Evolutionary conservation across 2,329 filamentous ascomycete genomes (phyloP), one percentile per base, ranked within the genome.

Genomic region (Fonsecaea pedrosoi): DNA sequence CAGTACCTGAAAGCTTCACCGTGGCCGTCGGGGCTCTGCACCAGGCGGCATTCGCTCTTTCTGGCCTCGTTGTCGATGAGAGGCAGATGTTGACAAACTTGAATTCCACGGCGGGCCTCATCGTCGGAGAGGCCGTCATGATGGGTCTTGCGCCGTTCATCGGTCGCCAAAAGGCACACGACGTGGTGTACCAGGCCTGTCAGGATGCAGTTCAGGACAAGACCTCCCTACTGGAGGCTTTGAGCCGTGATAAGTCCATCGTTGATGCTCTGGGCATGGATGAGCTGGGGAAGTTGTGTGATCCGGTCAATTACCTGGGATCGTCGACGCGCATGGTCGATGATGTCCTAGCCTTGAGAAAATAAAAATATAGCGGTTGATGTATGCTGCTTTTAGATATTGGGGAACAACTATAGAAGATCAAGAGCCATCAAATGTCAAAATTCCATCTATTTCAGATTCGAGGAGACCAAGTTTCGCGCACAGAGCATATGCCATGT

Each of bases 81-180:
- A 77, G 80, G 59, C 75, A 79, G 15, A 86, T 87, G 84, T 70
- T 80, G 62, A 72, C 75, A 0, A 87, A 87, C 67, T 76, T 87
- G 1, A 77, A 80, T 56, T 84, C 81, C 0, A 86, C 84, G 0
- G 77, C 77, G 45, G 85, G 85, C 0, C 74, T 87, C 34, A 87
- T 87, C 69, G 85, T 86, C 10, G 84, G 80, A 0, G 85, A 87
- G 75, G 84, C 85, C 1, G 83, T 87, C 18, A 87, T 87, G 85
- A 86, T 87, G 85, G 82, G 80, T 1, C 76, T 87, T 60, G 85
- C 84, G 15, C 78, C 80, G 15, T 76, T 81, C 74, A 76, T 85
- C 48, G 85, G 85, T 7, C 77, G 85, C 15, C 82, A 84, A 65
- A 78, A 80, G 18, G 84, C 84, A 1, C 85, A 87, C 73, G 84